Base-by-base conservation (phyloP, 2,329 filamentous ascomycete species). In the Neonectria punicea region DNA sequence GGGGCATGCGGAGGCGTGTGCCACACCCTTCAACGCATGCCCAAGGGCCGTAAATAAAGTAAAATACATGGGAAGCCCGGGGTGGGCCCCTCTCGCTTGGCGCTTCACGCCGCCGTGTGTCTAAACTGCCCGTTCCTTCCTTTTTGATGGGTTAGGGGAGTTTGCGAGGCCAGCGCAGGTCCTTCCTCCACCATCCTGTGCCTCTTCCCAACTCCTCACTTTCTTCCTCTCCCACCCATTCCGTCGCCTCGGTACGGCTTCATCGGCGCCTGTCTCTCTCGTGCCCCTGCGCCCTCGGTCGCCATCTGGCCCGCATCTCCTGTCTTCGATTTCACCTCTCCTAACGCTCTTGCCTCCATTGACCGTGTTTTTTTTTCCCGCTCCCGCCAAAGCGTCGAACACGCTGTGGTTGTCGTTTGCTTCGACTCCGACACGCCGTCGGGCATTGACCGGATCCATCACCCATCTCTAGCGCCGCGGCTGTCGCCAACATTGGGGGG, bases 101-200 rank as follows among this genome's bases (percentile, higher is more conserved):
- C 41, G 39, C 53, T 16, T 39, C 70, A 76, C 75, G 53, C 73
- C 71, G 54, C 70, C 70, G 77, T 79, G 71, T 13, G 10, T 47
- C 20, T 78, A 79, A 62, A 61, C 57, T 70, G 72, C 74, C 77
- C 77, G 77, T 79, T 79, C 76, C 75, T 78, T 78, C 73, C 75
- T 74, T 75, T 78, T 76, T 77, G 75, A 75, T 82, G 80, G 80
- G 80, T 82, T 72, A 82, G 80, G 80, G 75, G 74, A 82, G 79
- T 82, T 81, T 77, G 73, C 68, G 70, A 69, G 70, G 73, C 75
- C 75, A 78, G 77, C 75, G 78, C 75, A 80, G 76, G 77, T 79
- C 75, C 74, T 79, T 79, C 75, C 75, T 79, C 77, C 78, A 79
- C 77, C 77, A 75, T 75, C 73, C 76, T 76, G 67, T 76, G 75